Percentiles rank a stretch among this genome's conserved stretches.
phyloP scores from a whole-genome alignment of 257 asterid species.

The Fraxinus anomala region DNA sequence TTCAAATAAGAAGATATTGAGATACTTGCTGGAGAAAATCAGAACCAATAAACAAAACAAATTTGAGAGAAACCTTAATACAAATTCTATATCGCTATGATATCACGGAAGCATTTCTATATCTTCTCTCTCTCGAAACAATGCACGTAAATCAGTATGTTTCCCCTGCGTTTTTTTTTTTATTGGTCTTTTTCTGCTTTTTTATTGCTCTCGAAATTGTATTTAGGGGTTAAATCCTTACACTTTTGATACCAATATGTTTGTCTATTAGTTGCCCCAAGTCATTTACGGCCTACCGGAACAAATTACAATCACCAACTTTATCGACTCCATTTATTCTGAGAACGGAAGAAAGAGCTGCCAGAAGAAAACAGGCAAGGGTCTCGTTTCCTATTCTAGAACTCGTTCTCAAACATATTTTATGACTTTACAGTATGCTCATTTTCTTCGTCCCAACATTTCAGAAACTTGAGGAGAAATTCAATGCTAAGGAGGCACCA shows the following conservation, averaged over 20 bases:
- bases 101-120: too few species aligned
- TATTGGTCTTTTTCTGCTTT: too few species aligned
- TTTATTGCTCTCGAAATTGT: too few species aligned
- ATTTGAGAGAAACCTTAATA: too few species aligned
- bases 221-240: not conserved
- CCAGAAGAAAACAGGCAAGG: constrained; percentile 86
- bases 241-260: not conserved
- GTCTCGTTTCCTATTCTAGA: constrained; percentile 4
- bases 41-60: too few species aligned
- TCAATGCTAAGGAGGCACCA: constrained; percentile 60
- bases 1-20: too few species aligned
- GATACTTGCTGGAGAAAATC: too few species aligned
- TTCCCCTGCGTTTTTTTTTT: too few species aligned
- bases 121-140: too few species aligned
- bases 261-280: constrained; percentile 58
- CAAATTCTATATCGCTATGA: too few species aligned
- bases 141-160: too few species aligned
- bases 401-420: not conserved
- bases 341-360: constrained; percentile 84
- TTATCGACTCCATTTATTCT: constrained; percentile 67
- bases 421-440: constrained; percentile 7
- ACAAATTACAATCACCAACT: constrained; percentile 72
- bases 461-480: constrained; percentile 92
- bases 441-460: constrained; percentile 4
- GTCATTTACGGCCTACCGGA: constrained; percentile 68